phyloP scores from a whole-genome alignment of 1,284 basidiomycete genomes.

The Rhodofomes roseus region DNA sequence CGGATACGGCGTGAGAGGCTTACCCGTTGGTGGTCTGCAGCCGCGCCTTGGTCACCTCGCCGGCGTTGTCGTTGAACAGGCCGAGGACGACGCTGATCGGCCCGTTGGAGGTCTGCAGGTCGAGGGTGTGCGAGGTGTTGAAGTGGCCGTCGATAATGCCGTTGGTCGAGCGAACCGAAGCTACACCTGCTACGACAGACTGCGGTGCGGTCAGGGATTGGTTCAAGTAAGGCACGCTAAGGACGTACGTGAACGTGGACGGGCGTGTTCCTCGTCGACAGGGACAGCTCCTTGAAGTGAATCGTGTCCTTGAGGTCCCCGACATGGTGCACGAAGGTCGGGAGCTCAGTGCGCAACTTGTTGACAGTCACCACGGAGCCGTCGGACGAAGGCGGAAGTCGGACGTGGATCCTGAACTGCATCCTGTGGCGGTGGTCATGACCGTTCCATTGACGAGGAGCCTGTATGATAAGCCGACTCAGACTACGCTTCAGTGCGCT shows the following conservation, averaged over 20 bases:
- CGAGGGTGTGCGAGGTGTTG: constrained; percentile 30
- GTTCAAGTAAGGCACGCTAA: background rate
- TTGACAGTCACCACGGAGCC: constrained; percentile 10
- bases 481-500: too few relatives aligned
- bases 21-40: constrained; percentile 37
- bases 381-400: constrained; percentile 13
- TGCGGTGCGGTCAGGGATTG: constrained; percentile 11
- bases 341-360: constrained; percentile 19
- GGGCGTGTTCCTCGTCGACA: constrained; percentile 15
- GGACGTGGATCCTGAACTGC: constrained; percentile 18
- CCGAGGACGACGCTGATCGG: constrained; percentile 32
- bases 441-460: too few relatives aligned
- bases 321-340: constrained; percentile 20
- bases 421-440: constrained; percentile 4
- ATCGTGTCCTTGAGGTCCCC: constrained; percentile 13
- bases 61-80: constrained; percentile 27
- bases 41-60: constrained; percentile 19
- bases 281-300: constrained; percentile 14
- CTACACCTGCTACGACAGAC: constrained; percentile 31
- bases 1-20: constrained; percentile 5
- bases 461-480: too few relatives aligned
- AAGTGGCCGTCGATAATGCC: constrained; percentile 38
- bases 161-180: constrained; percentile 22
- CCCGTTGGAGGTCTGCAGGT: constrained; percentile 33
- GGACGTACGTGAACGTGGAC: constrained; percentile 16